These are phyloP conservation scores for Babesia ovata DNA, from an alignment of 169 alveolate species.

Conservation along the genomic window DNA sequence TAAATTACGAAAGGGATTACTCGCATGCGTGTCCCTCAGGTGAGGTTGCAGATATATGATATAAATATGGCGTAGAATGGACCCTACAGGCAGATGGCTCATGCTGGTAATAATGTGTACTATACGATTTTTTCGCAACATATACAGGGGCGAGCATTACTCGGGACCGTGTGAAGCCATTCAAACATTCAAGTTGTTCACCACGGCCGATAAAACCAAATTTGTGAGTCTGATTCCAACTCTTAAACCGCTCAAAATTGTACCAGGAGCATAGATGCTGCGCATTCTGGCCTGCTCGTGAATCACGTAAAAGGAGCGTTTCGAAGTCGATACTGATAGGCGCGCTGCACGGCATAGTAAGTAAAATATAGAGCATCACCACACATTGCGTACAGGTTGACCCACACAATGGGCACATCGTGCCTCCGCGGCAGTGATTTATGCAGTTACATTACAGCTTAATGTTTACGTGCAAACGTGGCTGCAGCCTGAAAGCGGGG, in stretches of 20 bases:
- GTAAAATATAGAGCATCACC: neutral
- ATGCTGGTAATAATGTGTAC: slow-evolving; percentile 35
- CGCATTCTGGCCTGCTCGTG: slow-evolving; percentile 59
- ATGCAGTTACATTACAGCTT: slow-evolving; percentile 18
- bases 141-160: slow-evolving; percentile 48
- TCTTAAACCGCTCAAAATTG: neutral
- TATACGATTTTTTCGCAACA: neutral
- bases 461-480: slow-evolving; percentile 70
- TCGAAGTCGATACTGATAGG: slow-evolving; percentile 1
- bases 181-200: slow-evolving; percentile 57
- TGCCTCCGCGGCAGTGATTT: slow-evolving; percentile 23
- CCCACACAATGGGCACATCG: slow-evolving; percentile 37
- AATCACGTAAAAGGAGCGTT: neutral
- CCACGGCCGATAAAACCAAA: slow-evolving; percentile 33
- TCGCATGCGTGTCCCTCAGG: slow-evolving; percentile 55
- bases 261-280: slow-evolving; percentile 64
- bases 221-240: slow-evolving; percentile 22
- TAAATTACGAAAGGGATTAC: slow-evolving; percentile 53
- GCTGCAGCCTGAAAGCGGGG: slow-evolving; percentile 72
- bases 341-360: slow-evolving; percentile 50
- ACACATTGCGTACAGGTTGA: slow-evolving; percentile 26
- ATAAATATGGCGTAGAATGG: slow-evolving; percentile 33
- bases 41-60: neutral
- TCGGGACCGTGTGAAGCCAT: slow-evolving; percentile 57
- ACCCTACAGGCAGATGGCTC: slow-evolving; percentile 45